Evolutionary conservation across 495 filamentous ascomycete species (phyloP).

Genomic region (Saxophila tyrrhenica): DNA sequence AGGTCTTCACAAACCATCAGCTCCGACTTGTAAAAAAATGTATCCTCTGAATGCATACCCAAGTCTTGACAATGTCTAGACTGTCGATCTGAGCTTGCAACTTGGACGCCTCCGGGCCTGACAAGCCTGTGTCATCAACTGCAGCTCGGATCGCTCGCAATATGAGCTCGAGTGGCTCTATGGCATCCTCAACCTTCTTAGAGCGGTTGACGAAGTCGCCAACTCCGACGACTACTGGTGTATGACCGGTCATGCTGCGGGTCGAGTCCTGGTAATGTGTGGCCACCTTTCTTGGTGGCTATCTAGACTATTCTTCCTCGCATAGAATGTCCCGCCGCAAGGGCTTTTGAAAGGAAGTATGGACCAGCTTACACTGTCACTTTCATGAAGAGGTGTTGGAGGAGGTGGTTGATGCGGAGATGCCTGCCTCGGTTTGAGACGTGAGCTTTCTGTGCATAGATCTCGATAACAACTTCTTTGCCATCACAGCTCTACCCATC

Average conservation of each 20-base stretch:
- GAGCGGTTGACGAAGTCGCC: conserved; percentile 43
- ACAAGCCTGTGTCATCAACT: conserved; percentile 32
- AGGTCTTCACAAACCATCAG: conserved; percentile 27
- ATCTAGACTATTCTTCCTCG: neutral
- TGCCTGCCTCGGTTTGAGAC: neutral
- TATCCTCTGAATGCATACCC: conserved; percentile 28
- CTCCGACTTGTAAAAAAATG: neutral
- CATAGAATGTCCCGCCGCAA: no score
- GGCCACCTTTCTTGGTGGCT: neutral
- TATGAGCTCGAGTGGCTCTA: conserved; percentile 43
- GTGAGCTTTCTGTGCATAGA: no score
- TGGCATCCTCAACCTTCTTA: conserved; percentile 37
- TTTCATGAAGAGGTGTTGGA: no score
- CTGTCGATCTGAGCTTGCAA: conserved; percentile 41
- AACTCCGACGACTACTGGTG: conserved; percentile 39
- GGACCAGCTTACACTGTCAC: no score
- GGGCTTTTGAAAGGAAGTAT: no score
- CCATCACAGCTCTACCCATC: no score
- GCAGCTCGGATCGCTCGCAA: conserved; percentile 36
- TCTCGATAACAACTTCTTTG: no score
- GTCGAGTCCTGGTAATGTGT: no score
- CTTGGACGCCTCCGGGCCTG: conserved; percentile 10
- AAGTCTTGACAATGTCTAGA: conserved; percentile 42
- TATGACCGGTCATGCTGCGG: neutral
- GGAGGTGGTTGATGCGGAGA: neutral